Base-by-base conservation (phyloP, 2,329 filamentous ascomycete species). In the Fusarium sublunatum region DNA sequence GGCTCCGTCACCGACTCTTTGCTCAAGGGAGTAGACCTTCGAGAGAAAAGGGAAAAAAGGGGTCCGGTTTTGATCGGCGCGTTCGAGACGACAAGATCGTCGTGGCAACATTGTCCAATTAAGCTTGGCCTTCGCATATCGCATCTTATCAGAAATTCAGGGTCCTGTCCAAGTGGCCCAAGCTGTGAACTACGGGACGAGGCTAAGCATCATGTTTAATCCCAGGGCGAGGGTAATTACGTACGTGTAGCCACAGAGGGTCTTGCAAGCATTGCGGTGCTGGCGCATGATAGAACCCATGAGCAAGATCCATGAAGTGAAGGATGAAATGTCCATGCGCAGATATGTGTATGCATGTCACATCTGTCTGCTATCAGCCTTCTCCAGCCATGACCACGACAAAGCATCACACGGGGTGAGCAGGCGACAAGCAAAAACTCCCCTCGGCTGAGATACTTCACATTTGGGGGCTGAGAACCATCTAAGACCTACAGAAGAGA, bases 131-230 rank as follows among this genome's bases (percentile, higher is more conserved):
- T 38, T 65, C 28, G 40, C 41, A 58, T 58, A 41, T 63, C 51
- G 44, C 53, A 64, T 60, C 43, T 49, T 34, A 57, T 45, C 36
- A 41, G 35, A 51, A 67, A 47, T 49, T 63, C 58, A 58, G 65
- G 64, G 61, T 68, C 58, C 54, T 64, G 47, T 40, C 38, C 42
- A 55, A 53, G 40, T 64, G 54, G 64, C 40, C 66, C 58, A 58
- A 64, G 51, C 63, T 48, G 49, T 40, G 49, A 52, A 40, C 51
- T 41, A 64, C n/a, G 32, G 45, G 25, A 57, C 36, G 50, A 29
- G 51, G 48, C 45, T 64, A 50, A 24, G 19, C 19, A 41, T 58
- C 29, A 28, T 34, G 47, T 41, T 47, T 41, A 46, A 36, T 47
- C 42, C 29, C 22, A 35, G 40, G 44, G 31, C 32, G 31, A 50